These are phyloP conservation scores for Candida ascalaphidarum DNA, from an alignment of 805 yeast genomes.

Conservation along the genomic window DNA sequence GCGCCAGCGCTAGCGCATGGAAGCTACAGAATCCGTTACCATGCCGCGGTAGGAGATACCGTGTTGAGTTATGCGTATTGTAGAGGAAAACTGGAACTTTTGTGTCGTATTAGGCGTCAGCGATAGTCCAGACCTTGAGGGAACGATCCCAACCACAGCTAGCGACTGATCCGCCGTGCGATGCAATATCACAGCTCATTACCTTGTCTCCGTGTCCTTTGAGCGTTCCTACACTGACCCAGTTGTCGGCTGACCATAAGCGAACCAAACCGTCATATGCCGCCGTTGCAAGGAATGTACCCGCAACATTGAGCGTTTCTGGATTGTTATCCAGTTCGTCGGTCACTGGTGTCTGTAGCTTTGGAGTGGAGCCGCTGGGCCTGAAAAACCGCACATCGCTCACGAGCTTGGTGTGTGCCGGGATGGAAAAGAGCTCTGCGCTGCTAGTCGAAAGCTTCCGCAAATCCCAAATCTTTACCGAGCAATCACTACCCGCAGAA, in stretches of 20 bases:
- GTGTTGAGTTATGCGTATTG: too few species aligned
- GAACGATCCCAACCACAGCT: conserved; percentile 84
- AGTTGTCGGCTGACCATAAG: conserved; percentile 57
- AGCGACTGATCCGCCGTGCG: conserved; percentile 35
- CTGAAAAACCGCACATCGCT: conserved; percentile 53
- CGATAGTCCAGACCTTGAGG: conserved; percentile 61
- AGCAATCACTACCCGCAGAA: conserved; percentile 79
- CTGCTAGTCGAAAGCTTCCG: conserved; percentile 28
- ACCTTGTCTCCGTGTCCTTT: conserved; percentile 57
- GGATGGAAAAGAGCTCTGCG: conserved; percentile 41
- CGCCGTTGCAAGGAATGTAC: conserved; percentile 46
- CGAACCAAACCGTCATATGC: conserved; percentile 68
- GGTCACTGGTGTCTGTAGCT: conserved; percentile 11
- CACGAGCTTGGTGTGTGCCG: conserved; percentile 69
- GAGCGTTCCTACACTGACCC: conserved; percentile 49
- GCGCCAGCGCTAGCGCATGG: too few species aligned
- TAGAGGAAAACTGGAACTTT: background rate
- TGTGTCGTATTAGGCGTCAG: background rate
- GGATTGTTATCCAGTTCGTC: conserved; percentile 23
- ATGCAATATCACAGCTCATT: conserved; percentile 55
- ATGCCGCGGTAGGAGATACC: too few species aligned
- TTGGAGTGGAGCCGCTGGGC: conserved; percentile 4
- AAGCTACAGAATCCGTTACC: too few species aligned
- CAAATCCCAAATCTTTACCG: conserved; percentile 81
- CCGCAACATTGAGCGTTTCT: conserved; percentile 21